These are phyloP conservation scores for Cetradonia linearis DNA, from an alignment of 495 filamentous ascomycete species.

Conservation along the genomic window DNA sequence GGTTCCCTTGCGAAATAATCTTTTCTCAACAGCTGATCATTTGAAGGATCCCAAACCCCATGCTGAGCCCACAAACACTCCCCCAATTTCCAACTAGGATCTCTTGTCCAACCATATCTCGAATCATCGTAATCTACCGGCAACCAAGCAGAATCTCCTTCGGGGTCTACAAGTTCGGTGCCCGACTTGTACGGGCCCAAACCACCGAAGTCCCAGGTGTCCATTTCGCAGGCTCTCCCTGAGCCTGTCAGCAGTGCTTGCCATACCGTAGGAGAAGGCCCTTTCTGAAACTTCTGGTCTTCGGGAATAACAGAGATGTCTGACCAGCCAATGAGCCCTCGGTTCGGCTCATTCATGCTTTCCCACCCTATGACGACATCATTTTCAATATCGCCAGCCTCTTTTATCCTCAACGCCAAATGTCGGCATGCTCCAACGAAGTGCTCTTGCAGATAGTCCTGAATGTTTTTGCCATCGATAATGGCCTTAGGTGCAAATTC, in stretches of 20 bases:
- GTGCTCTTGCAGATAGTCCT: conserved; percentile 87
- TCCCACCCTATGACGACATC: conserved; percentile 93
- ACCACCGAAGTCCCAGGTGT: conserved; percentile 86
- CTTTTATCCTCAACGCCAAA: conserved; percentile 73
- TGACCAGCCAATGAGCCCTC: conserved; percentile 76
- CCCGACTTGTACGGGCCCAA: conserved; percentile 88
- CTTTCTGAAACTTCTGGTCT: conserved; percentile 87
- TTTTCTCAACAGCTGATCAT: conserved; percentile 66
- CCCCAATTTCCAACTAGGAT: conserved; percentile 79
- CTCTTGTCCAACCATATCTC: conserved; percentile 82
- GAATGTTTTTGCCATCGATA: conserved; percentile 89
- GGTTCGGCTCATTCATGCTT: conserved; percentile 86
- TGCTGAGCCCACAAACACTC: conserved; percentile 96
- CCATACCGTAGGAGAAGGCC: conserved; percentile 88
- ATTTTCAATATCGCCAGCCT: conserved; percentile 80
- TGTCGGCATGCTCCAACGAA: conserved; percentile 70
- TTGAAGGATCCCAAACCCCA: conserved; percentile 81
- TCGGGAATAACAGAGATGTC: conserved; percentile 73
- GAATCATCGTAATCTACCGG: conserved; percentile 70
- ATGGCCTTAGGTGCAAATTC: conserved; percentile 95
- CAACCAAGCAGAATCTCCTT: conserved; percentile 78
- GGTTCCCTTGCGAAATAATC: conserved; percentile 82
- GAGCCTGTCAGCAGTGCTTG: conserved; percentile 86
- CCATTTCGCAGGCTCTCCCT: conserved; percentile 77
- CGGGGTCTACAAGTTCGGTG: conserved; percentile 70